Evolutionary conservation across 768 basidiomycete genomes (phyloP), one percentile per base, ranked within the genome.

Genomic region (Tephrocybe sp.): DNA sequence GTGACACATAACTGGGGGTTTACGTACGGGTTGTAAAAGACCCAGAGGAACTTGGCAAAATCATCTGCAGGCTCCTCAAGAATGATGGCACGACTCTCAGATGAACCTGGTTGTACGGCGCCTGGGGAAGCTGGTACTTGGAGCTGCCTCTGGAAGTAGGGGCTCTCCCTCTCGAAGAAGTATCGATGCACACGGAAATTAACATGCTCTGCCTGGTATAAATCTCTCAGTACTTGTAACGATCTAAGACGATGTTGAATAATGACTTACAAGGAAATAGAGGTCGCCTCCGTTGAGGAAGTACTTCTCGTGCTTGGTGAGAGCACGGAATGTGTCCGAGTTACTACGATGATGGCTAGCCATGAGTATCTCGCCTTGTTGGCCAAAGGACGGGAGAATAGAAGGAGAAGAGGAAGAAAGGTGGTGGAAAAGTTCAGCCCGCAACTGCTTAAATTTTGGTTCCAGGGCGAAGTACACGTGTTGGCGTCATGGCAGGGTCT

Each of bases 131-230:
- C 65, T 27, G 71, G 61, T 24, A 48, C 44, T 12, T 52, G 56
- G 46, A 78, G 36, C 47, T 70, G 68, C 3, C 61, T 56, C 13
- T 65, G 64, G 64, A 82, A 82, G 38, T 66, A 70, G 0, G 65
- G 48, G 0, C 79, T 82, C 31, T 84, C 79, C 22, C 66, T 61
- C 29, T 72, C 71, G 45, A 84, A 80, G 36, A 82, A 80, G 38
- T 76, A 78, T 19, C 73, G 69, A 45, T 83, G 82, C 0, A 84
- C 69, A 1, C 76, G 69, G 58, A 79, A 83, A 3, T 77, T 65
- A 27, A 69, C 64, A 41, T 77, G 73, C 50, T 80, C 78, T 18
- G 79, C 77, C 81, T 83, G 25, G 27, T 66, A 68, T 24, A 64
- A 66, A 33, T 69, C 19, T 27, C 27, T n/a, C 25, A 51, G 29